A percentile compares a stretch with the other conserved stretches of the same genome.
Evolutionary conservation across 1,284 basidiomycete genomes (phyloP).

Genomic region (Malassezia yamatoensis): DNA sequence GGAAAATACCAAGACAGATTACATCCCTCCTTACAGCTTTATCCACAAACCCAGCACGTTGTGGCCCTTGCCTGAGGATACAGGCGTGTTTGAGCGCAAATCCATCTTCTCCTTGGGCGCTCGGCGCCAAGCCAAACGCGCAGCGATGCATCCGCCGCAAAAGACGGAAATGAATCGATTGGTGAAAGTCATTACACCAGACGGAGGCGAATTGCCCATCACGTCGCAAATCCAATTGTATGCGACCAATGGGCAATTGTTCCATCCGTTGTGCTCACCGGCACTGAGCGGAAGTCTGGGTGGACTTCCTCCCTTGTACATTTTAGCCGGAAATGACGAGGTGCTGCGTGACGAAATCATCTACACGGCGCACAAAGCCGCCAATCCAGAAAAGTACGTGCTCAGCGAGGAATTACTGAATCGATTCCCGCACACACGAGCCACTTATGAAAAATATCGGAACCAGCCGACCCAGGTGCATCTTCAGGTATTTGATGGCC

Average conservation of each 20-base stretch:
- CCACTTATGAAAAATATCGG: conserved; percentile 42
- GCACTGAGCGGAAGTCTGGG: conserved; percentile 66
- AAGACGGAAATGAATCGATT: background rate
- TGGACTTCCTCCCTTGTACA: conserved; percentile 73
- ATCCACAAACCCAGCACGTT: conserved; percentile 45
- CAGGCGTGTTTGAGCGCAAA: conserved; percentile 4
- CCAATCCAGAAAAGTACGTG: conserved; percentile 66
- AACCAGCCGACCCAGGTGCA: conserved; percentile 73
- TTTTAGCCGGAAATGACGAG: conserved; percentile 77
- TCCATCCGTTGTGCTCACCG: conserved; percentile 77
- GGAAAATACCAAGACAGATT: conserved; percentile 64
- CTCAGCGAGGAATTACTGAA: conserved; percentile 56
- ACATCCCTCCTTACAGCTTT: conserved; percentile 54
- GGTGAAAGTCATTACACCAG: background rate
- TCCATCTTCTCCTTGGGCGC: background rate
- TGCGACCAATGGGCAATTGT: conserved; percentile 69
- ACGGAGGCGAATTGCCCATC: conserved; percentile 1
- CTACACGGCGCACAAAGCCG: conserved; percentile 76
- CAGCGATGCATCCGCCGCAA: background rate
- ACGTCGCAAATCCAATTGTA: conserved; percentile 72
- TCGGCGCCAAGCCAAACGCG: background rate
- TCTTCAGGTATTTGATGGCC: conserved; percentile 57
- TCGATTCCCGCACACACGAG: conserved; percentile 48
- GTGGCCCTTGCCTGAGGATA: conserved; percentile 30
- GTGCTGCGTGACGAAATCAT: conserved; percentile 80